Evolutionary conservation across 169 alveolate genomes (phyloP), one percentile per base, ranked within the genome.

Genomic region (Fabrea salina): DNA sequence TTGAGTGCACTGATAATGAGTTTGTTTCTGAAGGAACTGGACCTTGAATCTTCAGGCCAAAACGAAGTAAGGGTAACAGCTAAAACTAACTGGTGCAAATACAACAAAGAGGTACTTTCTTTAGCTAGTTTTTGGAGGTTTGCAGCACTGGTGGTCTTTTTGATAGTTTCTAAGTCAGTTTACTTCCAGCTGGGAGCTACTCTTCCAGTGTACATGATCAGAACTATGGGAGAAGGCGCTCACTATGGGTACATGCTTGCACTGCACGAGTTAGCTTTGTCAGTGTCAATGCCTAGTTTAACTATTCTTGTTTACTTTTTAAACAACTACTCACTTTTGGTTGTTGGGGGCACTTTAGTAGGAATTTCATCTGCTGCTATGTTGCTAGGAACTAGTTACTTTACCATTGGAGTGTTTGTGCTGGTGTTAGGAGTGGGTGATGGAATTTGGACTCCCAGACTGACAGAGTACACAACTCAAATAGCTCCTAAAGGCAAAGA

Each of bases 361-460:
- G 86, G 85, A 7, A 5, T 80, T 51, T 43, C 91, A 8, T 85
- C 85, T 5, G 40, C 75, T 37, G 49, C 71, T 16, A 56, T 85
- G 5, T 44, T 44, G 16, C 27, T 79, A 44, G 87, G 82, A 30
- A 72, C 70, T 58, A 49, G 61, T 33, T 80, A 80, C 47, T 40
- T 40, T 50, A 53, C 67, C 32, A 35, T 68, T 22, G 11, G 74
- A 35, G 50, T 67, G 58, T 85, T 80, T 70, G 75, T 81, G 11
- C 33, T 74, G 6, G 37, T 66, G 6, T 57, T 85, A 35, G 57
- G 88, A 6, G n/a, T 85, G 2, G 90, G 90, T 0, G 90, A 85
- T 70, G 71, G 88, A 1, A 47, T 79, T 51, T 81, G 79, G 78
- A 47, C 83, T 5, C 90, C 90, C n/a, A 72, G 88, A 33, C 83